Base-by-base conservation (phyloP, 345 rosid species). In the Gossypium longicalyx region DNA sequence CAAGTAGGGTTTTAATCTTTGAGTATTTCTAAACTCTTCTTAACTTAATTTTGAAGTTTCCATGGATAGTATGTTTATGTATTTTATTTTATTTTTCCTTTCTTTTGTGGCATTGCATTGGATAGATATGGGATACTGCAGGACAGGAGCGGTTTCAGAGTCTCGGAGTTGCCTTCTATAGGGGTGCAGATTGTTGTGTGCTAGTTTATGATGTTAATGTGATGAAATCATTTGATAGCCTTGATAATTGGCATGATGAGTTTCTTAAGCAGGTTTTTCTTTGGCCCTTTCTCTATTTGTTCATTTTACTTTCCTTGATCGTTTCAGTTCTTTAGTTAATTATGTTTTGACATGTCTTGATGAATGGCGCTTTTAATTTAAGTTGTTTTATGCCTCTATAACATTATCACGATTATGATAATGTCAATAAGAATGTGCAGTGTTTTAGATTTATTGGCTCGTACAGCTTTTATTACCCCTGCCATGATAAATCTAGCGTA, bases 81-180 rank as follows among this genome's bases (percentile, higher is more conserved):
- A 4, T 34, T 34, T 34, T 34, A 34, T 17, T 63, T 65, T 27
- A 27, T 65, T n/a, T 4, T 41, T 59, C 27, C 61, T 58, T 23
- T 58, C 17, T 22, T 73, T 41, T 2, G 23, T 2, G 29, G 20
- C 12, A 48, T 43, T 12, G 62, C 3, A 38, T 34, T 72, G 67
- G 68, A 64, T 85, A 94, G 98, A 91, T 94, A 85, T 94, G 98
- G 98, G 98, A 94, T 82, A 94, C 98, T 3, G 97, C 98, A 44
- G 98, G 98, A 60, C 98, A 92, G 86, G 98, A 94, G 73, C 84
- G 98, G 41, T 92, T 94, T 80, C 97, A 92, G 89, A 89, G 95
- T 83, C 97, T 94, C 43, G 98, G 98, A 34, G 98, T 89, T 77
- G 98, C 98, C 7, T 94, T 94, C 81, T 94, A 94, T 72, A 87